Base-by-base conservation (phyloP, 345 rosid genomes). In the Sonneratia alba region DNA sequence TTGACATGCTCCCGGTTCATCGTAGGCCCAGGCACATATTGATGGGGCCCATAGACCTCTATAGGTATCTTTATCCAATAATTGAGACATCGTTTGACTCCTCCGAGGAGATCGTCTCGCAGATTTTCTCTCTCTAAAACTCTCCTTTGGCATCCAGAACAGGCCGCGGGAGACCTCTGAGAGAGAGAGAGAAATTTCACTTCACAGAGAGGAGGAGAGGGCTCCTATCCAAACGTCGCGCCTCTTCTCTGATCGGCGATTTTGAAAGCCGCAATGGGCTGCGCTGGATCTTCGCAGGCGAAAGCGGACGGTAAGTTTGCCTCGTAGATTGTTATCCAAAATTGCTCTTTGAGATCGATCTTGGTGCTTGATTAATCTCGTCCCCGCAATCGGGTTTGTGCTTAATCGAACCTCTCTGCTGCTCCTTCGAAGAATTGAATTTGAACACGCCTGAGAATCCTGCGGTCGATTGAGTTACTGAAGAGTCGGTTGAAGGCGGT, bases 211-310 rank as follows among this genome's bases (percentile, higher is more conserved):
- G 66, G 32, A 9, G 66, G 37, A 62, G 38, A 34, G 37, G 37
- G 18, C 15, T 36, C 45, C n/a, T 16, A 36, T 37, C n/a, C 68
- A 14, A 37, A 42, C 69, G 24, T 22, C 43, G 69, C n/a, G 69
- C 13, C 47, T 15, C 40, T 70, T 37, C 48, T 22, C 48, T 22
- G 65, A 61, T 71, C 36, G 71, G 72, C 48, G 57, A 43, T 53
- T 36, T 9, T 64, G 66, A 19, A 53, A 5, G 36, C 22, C 74
- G 62, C 40, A 75, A 91, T 91, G 97, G 97, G 94, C 70, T 91
- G 94, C 76, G 87, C 81, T 76, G 91, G 89, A 84, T 91, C 97
- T n/a, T 80, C 92, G 45, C 90, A 80, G 74, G 78, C 87, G 32
- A 82, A 86, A 77, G 85, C 72, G 73, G 92, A 86, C 62, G 97